Evolutionary conservation across 2,329 filamentous ascomycete genomes (phyloP), one percentile per base, ranked within the genome.

Genomic region (Epichloe festucae): DNA sequence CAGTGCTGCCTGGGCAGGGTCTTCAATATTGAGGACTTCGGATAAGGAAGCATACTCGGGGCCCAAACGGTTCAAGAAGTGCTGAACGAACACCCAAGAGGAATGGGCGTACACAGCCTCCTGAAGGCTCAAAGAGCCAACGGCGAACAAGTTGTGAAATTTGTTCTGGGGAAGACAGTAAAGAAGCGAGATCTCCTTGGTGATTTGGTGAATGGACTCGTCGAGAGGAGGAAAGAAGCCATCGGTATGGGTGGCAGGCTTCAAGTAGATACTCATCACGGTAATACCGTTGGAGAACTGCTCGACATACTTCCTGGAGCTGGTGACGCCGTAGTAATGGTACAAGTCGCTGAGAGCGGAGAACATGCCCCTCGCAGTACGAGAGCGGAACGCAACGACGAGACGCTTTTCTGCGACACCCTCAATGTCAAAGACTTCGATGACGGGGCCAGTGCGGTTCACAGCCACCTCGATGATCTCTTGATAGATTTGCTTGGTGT

Each of bases 221-320:
- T 96, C 89, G 59, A 97, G 89, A 0, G 89, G 85, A 40, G 91
- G 90, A 65, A 73, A 72, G 52, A 77, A 75, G 42, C 77, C 70
- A 39, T 79, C 71, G 23, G 76, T 67, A 57, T 77, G 78, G 46
- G 75, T 65, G 17, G 85, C 77, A 21, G 88, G 89, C 58, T 85
- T 84, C 54, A 98, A 78, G 70, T 98, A 98, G 56, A 96, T 81
- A 60, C 89, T 96, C 78, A 97, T 95, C 68, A 97, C 86, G 14
- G 89, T 95, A 66, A 96, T 94, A 55, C 93, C 93, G 68, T 98
- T 98, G 63, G 90, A 93, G 76, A 98, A 98, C 71, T 97, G 93
- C 72, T 98, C 88, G 46, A 98, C 87, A 64, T 98, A 98, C 73
- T 98, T 98, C 60, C 93, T 81, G 31, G 93, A 93, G 63, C 88